Evolutionary conservation across 2,329 filamentous ascomycete species (phyloP).

Genomic region (Beauveria medogensis): DNA sequence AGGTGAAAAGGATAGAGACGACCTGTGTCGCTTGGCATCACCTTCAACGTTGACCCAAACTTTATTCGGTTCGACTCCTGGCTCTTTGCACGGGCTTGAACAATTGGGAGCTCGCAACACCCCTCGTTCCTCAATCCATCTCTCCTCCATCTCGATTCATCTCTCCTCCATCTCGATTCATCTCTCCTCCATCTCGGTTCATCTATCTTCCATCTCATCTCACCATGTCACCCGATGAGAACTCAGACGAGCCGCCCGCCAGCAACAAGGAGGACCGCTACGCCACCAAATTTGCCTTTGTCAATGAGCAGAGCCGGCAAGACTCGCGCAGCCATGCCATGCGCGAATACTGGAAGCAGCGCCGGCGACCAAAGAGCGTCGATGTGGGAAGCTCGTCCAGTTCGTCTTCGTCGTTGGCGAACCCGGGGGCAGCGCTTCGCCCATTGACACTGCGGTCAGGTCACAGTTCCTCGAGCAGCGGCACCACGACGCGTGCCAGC

Average conservation of each 20-base stretch:
- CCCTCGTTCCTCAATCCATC: too few relatives aligned
- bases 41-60: too few relatives aligned
- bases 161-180: too few relatives aligned
- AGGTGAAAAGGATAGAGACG: too few relatives aligned
- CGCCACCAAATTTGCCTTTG: neutral
- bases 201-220: neutral
- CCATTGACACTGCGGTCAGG: neutral
- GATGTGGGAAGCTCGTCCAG: neutral
- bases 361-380: conserved; percentile 15
- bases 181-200: neutral
- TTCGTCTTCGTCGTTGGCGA: neutral
- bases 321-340: conserved; percentile 26
- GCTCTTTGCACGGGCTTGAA: too few relatives aligned
- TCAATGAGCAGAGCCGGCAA: neutral
- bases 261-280: neutral
- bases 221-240: neutral
- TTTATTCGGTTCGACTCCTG: too few relatives aligned
- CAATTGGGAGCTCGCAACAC: too few relatives aligned
- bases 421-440: neutral
- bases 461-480: neutral
- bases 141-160: too few relatives aligned
- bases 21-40: too few relatives aligned
- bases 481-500: neutral
- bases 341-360: conserved; percentile 15
- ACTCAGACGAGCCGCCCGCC: neutral